These are phyloP conservation scores for Mariannaea sp. DNA, from an alignment of 2,329 filamentous ascomycete species.

Conservation along the genomic window DNA sequence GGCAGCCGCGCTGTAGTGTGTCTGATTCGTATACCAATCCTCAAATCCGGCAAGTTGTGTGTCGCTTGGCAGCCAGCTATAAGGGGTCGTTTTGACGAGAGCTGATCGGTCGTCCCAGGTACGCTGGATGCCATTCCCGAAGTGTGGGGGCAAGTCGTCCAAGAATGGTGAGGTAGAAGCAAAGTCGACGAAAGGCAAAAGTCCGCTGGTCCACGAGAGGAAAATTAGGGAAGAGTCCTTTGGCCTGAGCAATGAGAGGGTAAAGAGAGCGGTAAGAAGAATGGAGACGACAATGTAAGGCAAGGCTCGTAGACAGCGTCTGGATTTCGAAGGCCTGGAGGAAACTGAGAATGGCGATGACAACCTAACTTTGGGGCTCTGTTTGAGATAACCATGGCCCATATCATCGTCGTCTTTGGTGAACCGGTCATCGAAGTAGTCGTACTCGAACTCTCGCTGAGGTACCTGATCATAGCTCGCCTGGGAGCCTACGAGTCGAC, in stretches of 20 bases:
- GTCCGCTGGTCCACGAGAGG: constrained; percentile 43
- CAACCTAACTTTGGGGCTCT: no score
- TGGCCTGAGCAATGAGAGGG: constrained; percentile 33
- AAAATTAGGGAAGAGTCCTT: constrained; percentile 40
- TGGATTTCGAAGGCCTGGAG: not conserved
- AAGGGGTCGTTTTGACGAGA: constrained; percentile 26
- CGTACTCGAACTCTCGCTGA: constrained; percentile 15
- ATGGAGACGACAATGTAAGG: not conserved
- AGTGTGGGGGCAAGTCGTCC: constrained; percentile 29
- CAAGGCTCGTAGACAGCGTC: not conserved
- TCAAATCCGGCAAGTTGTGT: constrained; percentile 30
- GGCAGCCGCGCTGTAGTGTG: constrained; percentile 40
- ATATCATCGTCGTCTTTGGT: constrained; percentile 12
- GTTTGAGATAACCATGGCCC: not conserved
- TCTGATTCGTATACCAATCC: constrained; percentile 35
- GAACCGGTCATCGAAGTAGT: constrained; percentile 6
- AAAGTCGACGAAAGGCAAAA: constrained; percentile 44
- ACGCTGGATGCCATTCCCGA: constrained; percentile 28
- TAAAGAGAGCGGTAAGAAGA: constrained; percentile 13
- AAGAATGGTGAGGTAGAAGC: constrained; percentile 36
- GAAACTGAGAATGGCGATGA: not conserved
- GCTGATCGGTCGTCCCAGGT: constrained; percentile 40
- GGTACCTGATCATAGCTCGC: constrained; percentile 17
- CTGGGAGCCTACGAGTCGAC: constrained; percentile 14
- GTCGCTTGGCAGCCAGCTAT: constrained; percentile 37